Conservation (phyloP, 208 protist species). For the Leptomonas seymouri region DNA sequence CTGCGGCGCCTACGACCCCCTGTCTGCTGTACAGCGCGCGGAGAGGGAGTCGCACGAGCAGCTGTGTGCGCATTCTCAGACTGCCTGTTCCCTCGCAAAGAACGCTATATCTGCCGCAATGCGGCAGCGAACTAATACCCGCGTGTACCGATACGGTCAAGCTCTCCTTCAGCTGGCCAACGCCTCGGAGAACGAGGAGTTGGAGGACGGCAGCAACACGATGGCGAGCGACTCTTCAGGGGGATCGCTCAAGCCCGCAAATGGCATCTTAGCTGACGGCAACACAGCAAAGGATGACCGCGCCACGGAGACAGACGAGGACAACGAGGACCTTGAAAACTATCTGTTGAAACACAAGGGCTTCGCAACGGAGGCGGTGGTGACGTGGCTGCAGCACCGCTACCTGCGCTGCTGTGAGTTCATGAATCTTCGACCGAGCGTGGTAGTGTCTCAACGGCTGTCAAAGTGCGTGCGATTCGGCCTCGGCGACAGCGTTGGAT, state of each 20-base stretch:
- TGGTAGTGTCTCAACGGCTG: constrained; percentile 18
- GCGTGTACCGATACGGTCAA: constrained; percentile 27
- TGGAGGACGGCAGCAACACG: constrained; percentile 7
- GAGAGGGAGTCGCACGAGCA: constrained; percentile 17
- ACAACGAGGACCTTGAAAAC: constrained; percentile 21
- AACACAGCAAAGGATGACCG: neutral
- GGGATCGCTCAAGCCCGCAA: neutral
- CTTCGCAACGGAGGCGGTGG: constrained; percentile 6
- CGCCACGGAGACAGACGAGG: constrained; percentile 20
- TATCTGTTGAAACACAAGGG: constrained; percentile 5
- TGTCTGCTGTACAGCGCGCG: constrained; percentile 2
- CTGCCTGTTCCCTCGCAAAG: constrained; percentile 28
- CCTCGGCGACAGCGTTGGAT: neutral
- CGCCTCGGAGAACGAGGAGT: neutral
- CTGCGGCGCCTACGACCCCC: constrained; percentile 20
- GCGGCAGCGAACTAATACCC: constrained; percentile 18
- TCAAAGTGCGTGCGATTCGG: constrained; percentile 9
- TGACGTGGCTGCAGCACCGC: constrained; percentile 27
- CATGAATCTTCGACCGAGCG: constrained; percentile 12
- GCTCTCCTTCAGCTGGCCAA: constrained; percentile 24
- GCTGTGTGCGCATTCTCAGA: constrained; percentile 27
- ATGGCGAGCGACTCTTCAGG: constrained; percentile 11
- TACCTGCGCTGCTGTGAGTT: constrained; percentile 42
- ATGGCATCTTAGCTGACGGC: neutral
- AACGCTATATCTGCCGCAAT: constrained; percentile 13